Conservation (phyloP, 2,329 filamentous ascomycete genomes). For the Colletotrichum lini region DNA sequence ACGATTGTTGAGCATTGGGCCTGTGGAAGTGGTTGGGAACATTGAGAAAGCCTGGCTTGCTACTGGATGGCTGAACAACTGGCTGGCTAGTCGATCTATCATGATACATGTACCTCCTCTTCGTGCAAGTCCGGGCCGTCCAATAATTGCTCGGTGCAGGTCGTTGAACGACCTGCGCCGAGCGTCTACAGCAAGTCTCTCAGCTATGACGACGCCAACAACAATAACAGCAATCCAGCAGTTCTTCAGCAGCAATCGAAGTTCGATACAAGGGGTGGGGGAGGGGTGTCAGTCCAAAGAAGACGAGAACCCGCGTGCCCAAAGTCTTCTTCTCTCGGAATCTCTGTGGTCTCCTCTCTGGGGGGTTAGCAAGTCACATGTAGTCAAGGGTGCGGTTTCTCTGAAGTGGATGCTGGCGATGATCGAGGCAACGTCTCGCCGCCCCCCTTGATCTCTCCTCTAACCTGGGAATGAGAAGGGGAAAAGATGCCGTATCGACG, state of each 20-base stretch:
- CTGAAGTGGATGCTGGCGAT: not conserved
- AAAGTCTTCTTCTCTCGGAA: not conserved
- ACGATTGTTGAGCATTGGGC: conserved; percentile 27
- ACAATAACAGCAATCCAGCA: conserved; percentile 10
- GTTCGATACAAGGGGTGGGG: not conserved
- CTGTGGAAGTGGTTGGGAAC: not conserved
- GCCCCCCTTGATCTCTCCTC: not conserved
- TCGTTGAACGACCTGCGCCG: conserved; percentile 23
- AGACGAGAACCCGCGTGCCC: not conserved
- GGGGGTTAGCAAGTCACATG: too few relatives aligned
- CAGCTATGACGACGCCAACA: conserved; percentile 3
- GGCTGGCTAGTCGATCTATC: conserved; percentile 3
- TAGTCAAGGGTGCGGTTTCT: not conserved
- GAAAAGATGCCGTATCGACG: not conserved
- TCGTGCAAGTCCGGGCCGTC: not conserved
- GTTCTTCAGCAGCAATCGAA: conserved; percentile 27
- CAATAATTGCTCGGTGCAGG: conserved; percentile 11
- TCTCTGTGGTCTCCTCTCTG: conserved; percentile 1
- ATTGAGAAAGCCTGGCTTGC: not conserved
- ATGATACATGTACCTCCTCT: conserved; percentile 36
- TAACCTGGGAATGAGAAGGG: not conserved
- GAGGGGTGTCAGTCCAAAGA: not conserved
- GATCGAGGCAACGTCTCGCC: not conserved
- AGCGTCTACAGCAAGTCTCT: conserved; percentile 13
- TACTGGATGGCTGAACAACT: not conserved